These are phyloP conservation scores for Cyberlindnera subsufficiens DNA, from an alignment of 805 yeast species.

Conservation along the genomic window DNA sequence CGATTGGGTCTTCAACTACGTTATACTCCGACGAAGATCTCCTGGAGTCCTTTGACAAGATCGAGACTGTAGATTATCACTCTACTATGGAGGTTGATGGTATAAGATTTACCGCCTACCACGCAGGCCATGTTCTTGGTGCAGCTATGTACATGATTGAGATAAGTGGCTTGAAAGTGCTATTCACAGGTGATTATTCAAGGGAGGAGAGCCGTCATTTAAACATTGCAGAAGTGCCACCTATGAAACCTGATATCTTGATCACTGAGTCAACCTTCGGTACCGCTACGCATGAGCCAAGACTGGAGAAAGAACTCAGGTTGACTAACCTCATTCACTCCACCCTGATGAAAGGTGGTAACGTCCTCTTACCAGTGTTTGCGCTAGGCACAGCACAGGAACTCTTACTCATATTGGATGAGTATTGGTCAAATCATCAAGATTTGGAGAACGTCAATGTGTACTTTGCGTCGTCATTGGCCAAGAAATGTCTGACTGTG, in stretches of 20 bases:
- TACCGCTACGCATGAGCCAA: conserved; percentile 92
- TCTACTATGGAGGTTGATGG: conserved; percentile 94
- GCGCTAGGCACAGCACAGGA: conserved; percentile 98
- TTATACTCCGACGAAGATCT: conserved; percentile 89
- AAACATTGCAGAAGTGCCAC: conserved; percentile 92
- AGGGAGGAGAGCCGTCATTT: conserved; percentile 94
- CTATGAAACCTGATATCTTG: conserved; percentile 76
- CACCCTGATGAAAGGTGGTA: conserved; percentile 81
- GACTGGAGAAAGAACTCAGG: conserved; percentile 77
- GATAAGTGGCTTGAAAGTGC: conserved; percentile 81
- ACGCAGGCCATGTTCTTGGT: conserved; percentile 99
- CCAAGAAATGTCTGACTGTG: conserved; percentile 94
- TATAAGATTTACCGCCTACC: conserved; percentile 92
- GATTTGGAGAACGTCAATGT: conserved; percentile 80
- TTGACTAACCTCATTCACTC: conserved; percentile 79
- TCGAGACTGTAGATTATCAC: conserved; percentile 93
- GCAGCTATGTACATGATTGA: conserved; percentile 98
- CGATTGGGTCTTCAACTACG: conserved; percentile 37
- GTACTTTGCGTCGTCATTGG: conserved; percentile 88
- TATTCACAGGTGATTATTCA: conserved; percentile 96
- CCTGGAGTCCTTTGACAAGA: conserved; percentile 77
- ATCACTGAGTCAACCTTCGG: conserved; percentile 97
- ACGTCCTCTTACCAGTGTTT: conserved; percentile 89
- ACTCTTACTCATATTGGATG: conserved; percentile 81
- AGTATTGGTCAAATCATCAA: conserved; percentile 83